Evolutionary conservation across 345 rosid genomes (phyloP), one percentile per base, ranked within the genome.

Genomic region (Brassica nigra): DNA sequence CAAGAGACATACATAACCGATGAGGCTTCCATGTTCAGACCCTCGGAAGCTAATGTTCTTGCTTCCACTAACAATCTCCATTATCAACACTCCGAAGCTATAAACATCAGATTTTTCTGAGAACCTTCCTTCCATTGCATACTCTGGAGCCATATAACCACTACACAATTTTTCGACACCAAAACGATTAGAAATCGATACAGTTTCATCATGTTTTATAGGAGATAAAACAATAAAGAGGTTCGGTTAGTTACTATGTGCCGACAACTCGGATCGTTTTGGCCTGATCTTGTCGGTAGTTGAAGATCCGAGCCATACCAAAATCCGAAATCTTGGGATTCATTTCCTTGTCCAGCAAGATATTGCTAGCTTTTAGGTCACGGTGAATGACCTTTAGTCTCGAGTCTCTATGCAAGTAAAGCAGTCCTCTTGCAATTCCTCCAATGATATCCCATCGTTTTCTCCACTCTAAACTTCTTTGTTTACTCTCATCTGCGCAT

Each of bases 81-180:
- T 23, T 12, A 87, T 54, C 39, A 90, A 71, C 4, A 87, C 90
- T 0, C 92, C 91, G 3, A 86, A 90, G 57, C 88, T 83, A 68
- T 78, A 89, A 6, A 89, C 91, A 57, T 89, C 92, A 4, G 90
- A 84, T 68, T 86, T 90, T 1, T 82, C 83, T 0, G 91, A 90
- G 30, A 82, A 89, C 0, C 74, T 66, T 1, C 92, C 92, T 1
- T 84, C 76, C 90, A 80, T 68, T 61, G 79, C 86, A 68, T 88
- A 88, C 66, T 88, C 90, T 2, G 92, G 89, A 15, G 89, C 81
- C 85, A 85, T 85, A 42, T 82, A 86, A 1, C 91, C 89, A 74
- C 90, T 90, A 47, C 42, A 62, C 64, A 61, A 31, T 31, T 71
- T 42, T 71, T 37, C 39, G 58, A 58, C 54, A 72, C 15, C 8